Conservation (phyloP, 345 rosid species). For the Carallia brachiata region DNA sequence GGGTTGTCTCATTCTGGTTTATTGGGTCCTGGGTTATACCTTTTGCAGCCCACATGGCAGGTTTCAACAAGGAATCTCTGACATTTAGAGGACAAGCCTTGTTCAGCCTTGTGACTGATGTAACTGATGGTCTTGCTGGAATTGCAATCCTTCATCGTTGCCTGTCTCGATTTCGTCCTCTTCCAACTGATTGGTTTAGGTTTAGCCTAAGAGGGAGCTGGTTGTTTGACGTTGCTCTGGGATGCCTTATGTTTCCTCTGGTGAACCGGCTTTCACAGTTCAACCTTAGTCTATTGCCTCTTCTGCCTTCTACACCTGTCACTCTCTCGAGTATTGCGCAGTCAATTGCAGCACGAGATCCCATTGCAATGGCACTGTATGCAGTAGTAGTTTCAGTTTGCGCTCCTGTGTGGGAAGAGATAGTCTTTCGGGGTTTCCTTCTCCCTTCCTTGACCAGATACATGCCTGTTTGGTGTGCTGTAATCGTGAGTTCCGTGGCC, state of each 20-base stretch:
- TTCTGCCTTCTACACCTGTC: constrained; percentile 73
- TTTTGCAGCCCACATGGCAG: constrained; percentile 79
- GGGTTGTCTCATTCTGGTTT: constrained; percentile 98
- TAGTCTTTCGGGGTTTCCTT: constrained; percentile 95
- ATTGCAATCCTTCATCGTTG: constrained; percentile 84
- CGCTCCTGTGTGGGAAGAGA: constrained; percentile 99
- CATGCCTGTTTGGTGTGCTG: constrained; percentile 98
- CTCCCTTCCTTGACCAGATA: constrained; percentile 92
- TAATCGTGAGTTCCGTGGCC: constrained; percentile 82
- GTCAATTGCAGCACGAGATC: constrained; percentile 92
- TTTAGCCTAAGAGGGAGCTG: constrained; percentile 77
- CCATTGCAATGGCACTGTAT: constrained; percentile 89
- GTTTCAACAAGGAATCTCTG: constrained; percentile 80
- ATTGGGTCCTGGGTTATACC: constrained; percentile 97
- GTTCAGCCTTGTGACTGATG: constrained; percentile 94
- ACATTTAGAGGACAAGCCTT: constrained; percentile 96
- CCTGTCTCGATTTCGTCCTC: constrained; percentile 77
- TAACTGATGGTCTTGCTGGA: constrained; percentile 96
- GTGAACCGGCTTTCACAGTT: constrained; percentile 90
- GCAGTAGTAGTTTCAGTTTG: constrained; percentile 86
- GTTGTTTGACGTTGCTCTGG: constrained; percentile 76
- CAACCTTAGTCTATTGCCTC: constrained; percentile 83
- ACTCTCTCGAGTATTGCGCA: constrained; percentile 87
- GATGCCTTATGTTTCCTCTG: constrained; percentile 95
- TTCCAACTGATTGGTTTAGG: constrained; percentile 84